Percentiles rank a stretch among this genome's conserved stretches.
These are phyloP conservation scores for Leccinum subtestaceum DNA, from an alignment of 768 basidiomycete species.

Conservation along the genomic window DNA sequence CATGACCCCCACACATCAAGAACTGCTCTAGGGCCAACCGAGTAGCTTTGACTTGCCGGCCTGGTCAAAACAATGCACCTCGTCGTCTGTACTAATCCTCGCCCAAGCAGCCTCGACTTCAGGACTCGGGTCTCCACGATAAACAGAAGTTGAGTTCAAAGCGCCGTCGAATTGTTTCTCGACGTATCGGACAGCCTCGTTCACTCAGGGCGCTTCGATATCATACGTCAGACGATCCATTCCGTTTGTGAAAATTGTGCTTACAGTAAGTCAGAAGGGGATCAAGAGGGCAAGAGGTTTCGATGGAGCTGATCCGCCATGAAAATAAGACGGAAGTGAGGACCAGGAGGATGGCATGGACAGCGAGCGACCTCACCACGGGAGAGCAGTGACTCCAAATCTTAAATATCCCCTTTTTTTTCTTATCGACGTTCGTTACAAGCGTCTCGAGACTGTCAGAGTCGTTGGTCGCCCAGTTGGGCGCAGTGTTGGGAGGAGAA, in stretches of 20 bases:
- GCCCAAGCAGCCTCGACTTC: constrained; percentile 9
- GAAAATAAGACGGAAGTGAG: not conserved
- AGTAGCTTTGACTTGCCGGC: constrained; percentile 3
- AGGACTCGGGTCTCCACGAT: constrained; percentile 1
- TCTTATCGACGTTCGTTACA: not conserved
- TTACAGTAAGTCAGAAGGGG: not conserved
- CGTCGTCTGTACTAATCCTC: not conserved
- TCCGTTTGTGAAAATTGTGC: not conserved
- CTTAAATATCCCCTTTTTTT: not conserved
- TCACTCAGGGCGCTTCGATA: not conserved
- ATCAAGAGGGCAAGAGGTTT: not conserved
- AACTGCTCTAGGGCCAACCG: constrained; percentile 9
- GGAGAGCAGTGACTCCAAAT: not conserved
- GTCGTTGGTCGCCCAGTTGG: not conserved
- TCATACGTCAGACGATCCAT: not conserved
- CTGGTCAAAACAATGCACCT: not conserved
- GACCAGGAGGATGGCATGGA: not conserved
- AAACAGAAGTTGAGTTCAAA: not conserved
- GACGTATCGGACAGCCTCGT: constrained; percentile 3
- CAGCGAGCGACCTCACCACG: not conserved
- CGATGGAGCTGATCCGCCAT: not conserved
- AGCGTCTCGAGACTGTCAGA: not conserved
- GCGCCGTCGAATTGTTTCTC: constrained; percentile 4
- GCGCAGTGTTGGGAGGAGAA: not conserved
- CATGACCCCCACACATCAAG: constrained; percentile 3